Evolutionary conservation across 148 eudicot genomes (phyloP), one percentile per base, ranked within the genome.

Genomic region (Pouteria glomerata): DNA sequence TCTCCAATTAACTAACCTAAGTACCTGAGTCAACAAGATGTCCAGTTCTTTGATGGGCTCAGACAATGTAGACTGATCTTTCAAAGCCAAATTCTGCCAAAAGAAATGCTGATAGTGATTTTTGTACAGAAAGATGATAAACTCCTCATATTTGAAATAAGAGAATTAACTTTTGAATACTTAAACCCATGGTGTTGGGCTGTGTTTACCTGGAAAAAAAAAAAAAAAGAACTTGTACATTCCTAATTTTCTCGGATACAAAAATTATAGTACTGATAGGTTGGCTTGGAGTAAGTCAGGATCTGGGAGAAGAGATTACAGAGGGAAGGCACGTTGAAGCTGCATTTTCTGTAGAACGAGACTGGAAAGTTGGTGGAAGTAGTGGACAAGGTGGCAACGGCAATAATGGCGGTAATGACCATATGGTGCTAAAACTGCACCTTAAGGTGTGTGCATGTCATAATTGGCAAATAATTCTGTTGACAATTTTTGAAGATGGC

Each of bases 21-120:
- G 71, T 82, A 95, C 98, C 97, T 95, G 98, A 66, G 85, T 88
- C 63, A 95, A 84, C 72, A 90, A 70, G 81, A 95, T 88, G 86
- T 95, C 98, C 61, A 95, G 85, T 84, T 89, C 98, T 72, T 86
- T 88, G 72, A 89, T 85, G 55, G 97, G 96, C 73, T 91, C 96
- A 56, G 86, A 83, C 66, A 91, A 61, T 78, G 73, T 82, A 37
- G 97, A 86, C 81, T 87, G 97, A 77, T 94, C 98, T 81, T 84
- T 95, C 6, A 93, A 78, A 58, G 85, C 85, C 83, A 91, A 81
- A 78, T 87, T 95, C 98, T 95, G 88, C 80, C 82, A 58, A 66
- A 79, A 72, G 29, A 37, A 8, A 42, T 8, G 52, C 34, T 24
- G 52, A 42, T 64, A 7, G 0, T 42, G 0, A 41, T 64, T 44